Base-by-base conservation (phyloP, 768 basidiomycete genomes). In the Tricholomella constricta region DNA sequence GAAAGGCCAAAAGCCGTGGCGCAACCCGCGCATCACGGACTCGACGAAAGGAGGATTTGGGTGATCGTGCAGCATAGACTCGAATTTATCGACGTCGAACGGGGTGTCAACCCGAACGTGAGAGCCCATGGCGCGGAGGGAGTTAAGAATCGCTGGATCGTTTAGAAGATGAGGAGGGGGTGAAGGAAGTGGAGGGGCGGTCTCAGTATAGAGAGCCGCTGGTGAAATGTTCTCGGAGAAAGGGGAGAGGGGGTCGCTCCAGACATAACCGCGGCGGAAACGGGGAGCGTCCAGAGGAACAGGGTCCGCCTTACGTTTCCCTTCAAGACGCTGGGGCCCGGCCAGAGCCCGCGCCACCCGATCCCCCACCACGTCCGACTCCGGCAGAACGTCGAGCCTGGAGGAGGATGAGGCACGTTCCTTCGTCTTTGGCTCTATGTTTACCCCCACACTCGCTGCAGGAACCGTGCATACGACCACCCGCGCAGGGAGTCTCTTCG, bases 341-440 rank as follows among this genome's bases (percentile, higher is more conserved):
- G 7, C 40, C 11, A 19, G 11, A 4, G 23, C 17, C 19, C 20
- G 11, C 40, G 4, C 17, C 19, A 41, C 40, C n/a, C n/a, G n/a
- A n/a, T n/a, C n/a, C n/a, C n/a, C n/a, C n/a, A n/a, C n/a, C n/a
- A 17, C 23, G 11, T 9, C 23, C 40, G 19, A 19, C 19, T 41
- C 40, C 25, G 3, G 6, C 22, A 12, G 8, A 6, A 2, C 42
- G 31, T 20, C 14, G 36, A 54, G 46, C 19, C 6, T 37, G 46
- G 35, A 57, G 43, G 15, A 8, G 38, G 20, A 34, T 1, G 19
- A 22, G 14, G 52, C 52, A 54, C 4, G 11, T 2, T 12, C 22
- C 23, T 11, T 29, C 17, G 14, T 60, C 58, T 41, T 36, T 29
- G 5, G 58, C 58, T n/a, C 48, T 25, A 19, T 60, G 58, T 9